A percentile compares a stretch with the other conserved stretches of the same genome.
phyloP scores from a whole-genome alignment of 2,329 filamentous ascomycete species.

The Cercospora sesami region DNA sequence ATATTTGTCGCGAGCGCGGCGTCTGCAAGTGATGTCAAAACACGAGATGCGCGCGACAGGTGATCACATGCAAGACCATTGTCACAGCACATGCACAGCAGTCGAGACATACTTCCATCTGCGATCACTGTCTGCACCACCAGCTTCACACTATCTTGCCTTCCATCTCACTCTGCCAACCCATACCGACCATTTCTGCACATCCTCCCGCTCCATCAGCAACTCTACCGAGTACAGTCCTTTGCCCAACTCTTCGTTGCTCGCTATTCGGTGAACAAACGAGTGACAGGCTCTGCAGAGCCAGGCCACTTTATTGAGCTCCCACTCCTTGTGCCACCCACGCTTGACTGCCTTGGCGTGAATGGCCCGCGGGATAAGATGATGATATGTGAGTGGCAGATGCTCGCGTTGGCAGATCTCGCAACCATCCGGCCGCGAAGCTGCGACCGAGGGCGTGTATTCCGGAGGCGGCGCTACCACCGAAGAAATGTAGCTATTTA shows the following conservation, averaged over 20 bases:
- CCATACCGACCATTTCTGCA: slow-evolving; percentile 70
- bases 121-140: neutral
- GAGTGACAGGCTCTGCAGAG: slow-evolving; percentile 80
- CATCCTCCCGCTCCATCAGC: slow-evolving; percentile 69
- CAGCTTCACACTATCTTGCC: slow-evolving; percentile 43
- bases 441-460: slow-evolving; percentile 47
- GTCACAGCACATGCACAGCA: slow-evolving; percentile 5
- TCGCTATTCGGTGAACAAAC: slow-evolving; percentile 74
- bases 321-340: slow-evolving; percentile 74
- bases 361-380: slow-evolving; percentile 76
- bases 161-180: slow-evolving; percentile 75
- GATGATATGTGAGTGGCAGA: slow-evolving; percentile 78
- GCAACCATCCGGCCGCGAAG: slow-evolving; percentile 60
- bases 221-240: slow-evolving; percentile 72
- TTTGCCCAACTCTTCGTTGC: slow-evolving; percentile 74
- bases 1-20: neutral
- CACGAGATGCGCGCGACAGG: neutral
- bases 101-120: neutral
- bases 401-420: slow-evolving; percentile 76
- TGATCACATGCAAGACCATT: slow-evolving; percentile 4
- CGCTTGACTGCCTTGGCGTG: slow-evolving; percentile 75
- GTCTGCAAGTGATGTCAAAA: neutral
- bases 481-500: slow-evolving; percentile 62
- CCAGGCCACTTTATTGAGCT: slow-evolving; percentile 80
- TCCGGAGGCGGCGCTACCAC: slow-evolving; percentile 64